Evolutionary conservation across 257 asterid genomes (phyloP).

Genomic region (Salvia miltiorrhiza): DNA sequence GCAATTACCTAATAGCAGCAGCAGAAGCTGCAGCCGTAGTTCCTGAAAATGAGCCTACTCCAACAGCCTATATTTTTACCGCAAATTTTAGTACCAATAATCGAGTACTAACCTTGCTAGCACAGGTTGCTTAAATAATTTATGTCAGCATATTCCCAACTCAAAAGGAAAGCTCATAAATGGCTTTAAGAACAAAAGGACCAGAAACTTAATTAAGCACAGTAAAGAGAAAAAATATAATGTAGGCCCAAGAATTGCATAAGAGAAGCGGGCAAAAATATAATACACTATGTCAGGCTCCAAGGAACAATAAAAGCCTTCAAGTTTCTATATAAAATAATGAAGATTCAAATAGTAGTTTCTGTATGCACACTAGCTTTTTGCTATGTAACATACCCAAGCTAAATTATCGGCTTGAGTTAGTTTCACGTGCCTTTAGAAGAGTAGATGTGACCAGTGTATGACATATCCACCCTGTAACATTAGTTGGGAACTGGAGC

Average conservation of each 20-base stretch:
- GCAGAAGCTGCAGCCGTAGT: slow-evolving; percentile 94
- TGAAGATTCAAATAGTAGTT: neutral
- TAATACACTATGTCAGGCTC: neutral
- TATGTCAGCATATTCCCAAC: slow-evolving; percentile 12
- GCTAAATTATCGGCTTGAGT: slow-evolving; percentile 35
- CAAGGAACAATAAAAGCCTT: neutral
- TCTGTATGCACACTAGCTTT: neutral
- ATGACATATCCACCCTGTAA: slow-evolving; percentile 96
- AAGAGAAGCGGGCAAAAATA: neutral
- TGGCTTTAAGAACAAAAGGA: slow-evolving; percentile 3
- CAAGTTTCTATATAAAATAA: neutral
- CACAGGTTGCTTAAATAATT: slow-evolving; percentile 3
- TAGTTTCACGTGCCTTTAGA: slow-evolving; percentile 73
- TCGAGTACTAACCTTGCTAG: slow-evolving; percentile 13
- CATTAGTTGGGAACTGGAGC: slow-evolving; percentile 95
- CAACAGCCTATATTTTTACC: slow-evolving; percentile 74
- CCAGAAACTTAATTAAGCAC: slow-evolving; percentile 3
- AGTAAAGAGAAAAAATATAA: no score
- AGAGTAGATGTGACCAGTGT: slow-evolving; percentile 95
- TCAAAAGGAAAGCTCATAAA: neutral
- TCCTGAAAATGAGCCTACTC: slow-evolving; percentile 90
- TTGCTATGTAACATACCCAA: slow-evolving; percentile 26
- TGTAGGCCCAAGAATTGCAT: no score
- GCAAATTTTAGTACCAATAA: slow-evolving; percentile 21
- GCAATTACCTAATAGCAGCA: slow-evolving; percentile 80